These are phyloP conservation scores for Ruellia speciosa DNA, from an alignment of 305 asterid species.

Conservation along the genomic window DNA sequence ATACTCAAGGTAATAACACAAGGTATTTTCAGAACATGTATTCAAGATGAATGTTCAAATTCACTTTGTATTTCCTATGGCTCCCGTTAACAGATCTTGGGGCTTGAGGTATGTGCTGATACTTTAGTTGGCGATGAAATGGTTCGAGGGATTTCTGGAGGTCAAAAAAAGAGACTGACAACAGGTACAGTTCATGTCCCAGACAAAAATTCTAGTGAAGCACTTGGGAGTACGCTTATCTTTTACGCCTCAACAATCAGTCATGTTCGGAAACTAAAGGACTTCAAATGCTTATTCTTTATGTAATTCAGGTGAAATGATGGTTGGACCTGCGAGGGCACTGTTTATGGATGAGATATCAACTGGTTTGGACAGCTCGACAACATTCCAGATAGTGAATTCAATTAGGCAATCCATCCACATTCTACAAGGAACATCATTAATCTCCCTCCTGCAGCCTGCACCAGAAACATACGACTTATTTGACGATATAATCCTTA, in stretches of 20 bases:
- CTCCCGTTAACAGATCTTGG: constrained; percentile 50
- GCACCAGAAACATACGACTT: constrained; percentile 82
- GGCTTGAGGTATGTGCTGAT: constrained; percentile 94
- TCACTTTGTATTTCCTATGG: constrained; percentile 1
- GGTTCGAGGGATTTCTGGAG: constrained; percentile 92
- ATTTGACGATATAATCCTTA: constrained; percentile 72
- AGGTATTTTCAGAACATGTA: not conserved
- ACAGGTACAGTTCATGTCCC: constrained; percentile 56
- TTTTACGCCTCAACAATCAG: not conserved
- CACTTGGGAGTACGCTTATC: not conserved
- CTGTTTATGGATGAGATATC: constrained; percentile 93
- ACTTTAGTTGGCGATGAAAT: constrained; percentile 87
- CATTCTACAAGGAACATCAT: constrained; percentile 69
- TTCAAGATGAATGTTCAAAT: constrained; percentile 3
- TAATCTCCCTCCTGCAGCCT: constrained; percentile 85
- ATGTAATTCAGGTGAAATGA: constrained; percentile 62
- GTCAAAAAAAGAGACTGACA: constrained; percentile 82
- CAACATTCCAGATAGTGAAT: constrained; percentile 77
- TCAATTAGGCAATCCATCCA: constrained; percentile 76
- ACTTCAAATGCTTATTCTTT: not conserved
- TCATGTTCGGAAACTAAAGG: not conserved
- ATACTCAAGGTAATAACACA: constrained; percentile 56
- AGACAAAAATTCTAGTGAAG: too few species aligned
- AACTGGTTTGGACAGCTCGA: constrained; percentile 85
- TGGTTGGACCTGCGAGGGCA: constrained; percentile 91